Percentiles rank a stretch among this genome's conserved stretches.
phyloP scores from a whole-genome alignment of 2,329 filamentous ascomycete species.

The Aspergillus ochraceus region DNA sequence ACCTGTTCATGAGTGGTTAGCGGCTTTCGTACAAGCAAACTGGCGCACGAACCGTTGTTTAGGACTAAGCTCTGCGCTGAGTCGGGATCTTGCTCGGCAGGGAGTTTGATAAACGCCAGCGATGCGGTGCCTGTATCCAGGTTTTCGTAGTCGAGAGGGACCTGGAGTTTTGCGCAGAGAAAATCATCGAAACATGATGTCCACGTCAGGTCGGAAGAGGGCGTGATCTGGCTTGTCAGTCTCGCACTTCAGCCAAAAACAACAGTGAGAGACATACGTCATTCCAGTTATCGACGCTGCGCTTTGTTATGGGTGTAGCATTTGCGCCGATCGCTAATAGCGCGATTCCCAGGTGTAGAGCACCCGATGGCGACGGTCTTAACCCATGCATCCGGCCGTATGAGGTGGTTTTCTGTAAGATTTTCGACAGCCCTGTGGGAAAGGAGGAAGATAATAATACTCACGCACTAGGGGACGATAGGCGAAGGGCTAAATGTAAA shows the following conservation, averaged over 20 bases:
- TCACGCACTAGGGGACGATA: background rate
- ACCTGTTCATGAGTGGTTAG: slow-evolving; percentile 6
- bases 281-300: background rate
- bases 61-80: slow-evolving; percentile 15
- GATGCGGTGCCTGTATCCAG: slow-evolving; percentile 11
- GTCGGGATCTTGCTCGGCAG: slow-evolving; percentile 11
- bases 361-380: background rate
- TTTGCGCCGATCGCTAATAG: background rate
- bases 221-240: slow-evolving; percentile 5
- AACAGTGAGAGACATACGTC: background rate
- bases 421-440: background rate
- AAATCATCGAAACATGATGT: slow-evolving; percentile 16
- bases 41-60: slow-evolving; percentile 7
- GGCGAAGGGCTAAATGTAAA: background rate
- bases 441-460: background rate
- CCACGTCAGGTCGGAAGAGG: slow-evolving; percentile 14
- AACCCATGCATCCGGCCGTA: background rate
- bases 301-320: background rate
- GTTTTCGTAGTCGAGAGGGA: slow-evolving; percentile 23
- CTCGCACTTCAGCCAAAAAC: background rate
- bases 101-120: slow-evolving; percentile 20
- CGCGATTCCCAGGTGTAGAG: background rate
- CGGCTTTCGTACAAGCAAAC: background rate
- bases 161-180: slow-evolving; percentile 17
- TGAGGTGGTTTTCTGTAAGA: background rate